Conservation (phyloP, 75 land plant genomes). For the Pinus tabuliformis region DNA sequence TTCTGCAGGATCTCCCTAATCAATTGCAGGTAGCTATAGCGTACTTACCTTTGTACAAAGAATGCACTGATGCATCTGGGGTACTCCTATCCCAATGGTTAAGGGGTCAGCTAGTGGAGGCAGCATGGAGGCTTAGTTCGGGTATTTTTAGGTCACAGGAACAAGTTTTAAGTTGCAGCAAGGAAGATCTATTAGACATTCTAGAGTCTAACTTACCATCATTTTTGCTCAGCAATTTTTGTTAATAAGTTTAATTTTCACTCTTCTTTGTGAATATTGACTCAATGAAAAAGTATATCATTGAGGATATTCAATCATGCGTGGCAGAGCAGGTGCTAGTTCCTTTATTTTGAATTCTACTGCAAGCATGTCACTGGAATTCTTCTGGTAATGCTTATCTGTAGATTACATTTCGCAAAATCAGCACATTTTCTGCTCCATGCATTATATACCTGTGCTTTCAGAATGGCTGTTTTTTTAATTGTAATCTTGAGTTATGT, state of each 20-base stretch:
- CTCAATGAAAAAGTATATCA: too few species aligned
- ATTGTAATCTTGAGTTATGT: too few species aligned
- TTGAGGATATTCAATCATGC: too few species aligned
- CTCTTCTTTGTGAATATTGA: too few species aligned
- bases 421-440: too few species aligned
- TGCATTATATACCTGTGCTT: too few species aligned
- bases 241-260: background rate
- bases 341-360: too few species aligned
- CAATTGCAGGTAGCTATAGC: slow-evolving; percentile 62
- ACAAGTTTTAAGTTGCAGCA: slow-evolving; percentile 28
- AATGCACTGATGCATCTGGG: slow-evolving; percentile 60
- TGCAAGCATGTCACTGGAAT: too few species aligned
- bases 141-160: slow-evolving; percentile 21
- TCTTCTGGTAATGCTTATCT: too few species aligned
- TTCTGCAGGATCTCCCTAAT: slow-evolving; percentile 69
- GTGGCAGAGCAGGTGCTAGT: too few species aligned
- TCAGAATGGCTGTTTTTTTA: too few species aligned
- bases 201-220: slow-evolving; percentile 80
- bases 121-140: slow-evolving; percentile 60
- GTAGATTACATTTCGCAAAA: too few species aligned
- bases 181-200: slow-evolving; percentile 53
- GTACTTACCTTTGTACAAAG: slow-evolving; percentile 82
- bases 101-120: slow-evolving; percentile 88
- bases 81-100: slow-evolving; percentile 67
- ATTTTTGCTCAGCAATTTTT: slow-evolving; percentile 40